These are phyloP conservation scores for Grigorovia transvaalensis DNA, from an alignment of 805 yeast species.

Conservation along the genomic window DNA sequence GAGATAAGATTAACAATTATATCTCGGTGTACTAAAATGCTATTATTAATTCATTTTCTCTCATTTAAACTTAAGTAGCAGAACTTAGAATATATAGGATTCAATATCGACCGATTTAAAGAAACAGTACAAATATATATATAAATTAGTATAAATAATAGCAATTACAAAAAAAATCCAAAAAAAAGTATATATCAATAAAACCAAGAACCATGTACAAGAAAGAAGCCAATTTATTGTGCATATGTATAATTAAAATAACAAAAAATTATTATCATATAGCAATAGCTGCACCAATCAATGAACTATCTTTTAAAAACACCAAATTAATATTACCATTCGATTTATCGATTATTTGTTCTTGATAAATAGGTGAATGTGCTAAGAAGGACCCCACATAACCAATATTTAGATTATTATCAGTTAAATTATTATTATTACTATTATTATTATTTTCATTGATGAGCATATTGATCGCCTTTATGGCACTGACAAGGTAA, in stretches of 20 bases:
- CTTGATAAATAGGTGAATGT: constrained; percentile 11
- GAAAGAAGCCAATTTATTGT: no score
- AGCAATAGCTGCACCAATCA: constrained; percentile 22
- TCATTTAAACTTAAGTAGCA: no score
- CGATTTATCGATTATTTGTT: constrained; percentile 10
- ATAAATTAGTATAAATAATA: no score
- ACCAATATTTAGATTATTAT: constrained; percentile 10
- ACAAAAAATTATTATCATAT: constrained; percentile 2
- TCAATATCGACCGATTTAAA: no score
- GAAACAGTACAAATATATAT: no score
- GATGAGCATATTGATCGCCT: constrained; percentile 8
- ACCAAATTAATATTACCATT: constrained; percentile 8
- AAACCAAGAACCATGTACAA: background rate
- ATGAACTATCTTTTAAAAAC: constrained; percentile 19
- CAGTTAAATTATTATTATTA: background rate
- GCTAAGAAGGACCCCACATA: constrained; percentile 23
- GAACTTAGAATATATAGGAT: no score
- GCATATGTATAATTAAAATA: no score
- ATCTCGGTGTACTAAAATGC: constrained; percentile 61
- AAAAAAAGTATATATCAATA: background rate
- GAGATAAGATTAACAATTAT: constrained; percentile 83
- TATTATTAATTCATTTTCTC: no score
- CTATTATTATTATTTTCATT: background rate
- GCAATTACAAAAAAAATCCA: background rate
- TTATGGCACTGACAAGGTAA: constrained; percentile 15